Base-by-base conservation (phyloP, 805 yeast species). In the Cyberlindnera euphorbiae region DNA sequence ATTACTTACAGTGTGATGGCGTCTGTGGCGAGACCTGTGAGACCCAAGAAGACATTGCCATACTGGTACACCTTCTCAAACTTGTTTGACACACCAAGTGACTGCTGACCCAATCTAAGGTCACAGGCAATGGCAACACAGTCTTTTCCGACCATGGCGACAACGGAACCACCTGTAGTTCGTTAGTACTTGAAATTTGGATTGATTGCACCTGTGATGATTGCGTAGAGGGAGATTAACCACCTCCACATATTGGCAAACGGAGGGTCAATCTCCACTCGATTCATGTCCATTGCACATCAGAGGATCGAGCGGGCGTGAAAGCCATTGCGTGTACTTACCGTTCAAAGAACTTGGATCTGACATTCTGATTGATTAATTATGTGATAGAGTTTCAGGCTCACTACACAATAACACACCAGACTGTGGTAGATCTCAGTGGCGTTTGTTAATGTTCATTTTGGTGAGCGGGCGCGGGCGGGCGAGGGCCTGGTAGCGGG, bases 81-180 rank as follows among this genome's bases (percentile, higher is more conserved):
- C 55, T 88, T 82, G 61, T 88, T 88, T 32, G 97, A 70, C 31
- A 93, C 77, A 38, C 97, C 97, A 17, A 93, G 69, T 6, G 96
- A 85, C 62, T 93, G 98, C 59, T 79, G 78, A 16, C 99, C 99
- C 44, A 93, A 69, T 55, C 97, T 80, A 56, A 93, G 69, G 64
- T 93, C 99, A 52, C 93, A 82, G 4, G 97, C 99, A 54, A 93
- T 88, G 21, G 97, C 98, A 38, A 93, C 89, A 70, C 99, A 93
- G 51, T 88, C 97, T 58, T 94, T 89, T 53, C 99, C 99, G 17
- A 82, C 82, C 99, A 93, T 93, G 47, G 98, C 98, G 23, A 94
- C 95, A 35, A 95, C 96, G 46, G 95, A 75, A 64, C 99, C 98
- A 66, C 97, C 87, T 60, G 38, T 16, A 9, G 5, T 13, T 8